Evolutionary conservation across 495 filamentous ascomycete genomes (phyloP), one percentile per base, ranked within the genome.

Genomic region (Pyronema omphalodes): DNA sequence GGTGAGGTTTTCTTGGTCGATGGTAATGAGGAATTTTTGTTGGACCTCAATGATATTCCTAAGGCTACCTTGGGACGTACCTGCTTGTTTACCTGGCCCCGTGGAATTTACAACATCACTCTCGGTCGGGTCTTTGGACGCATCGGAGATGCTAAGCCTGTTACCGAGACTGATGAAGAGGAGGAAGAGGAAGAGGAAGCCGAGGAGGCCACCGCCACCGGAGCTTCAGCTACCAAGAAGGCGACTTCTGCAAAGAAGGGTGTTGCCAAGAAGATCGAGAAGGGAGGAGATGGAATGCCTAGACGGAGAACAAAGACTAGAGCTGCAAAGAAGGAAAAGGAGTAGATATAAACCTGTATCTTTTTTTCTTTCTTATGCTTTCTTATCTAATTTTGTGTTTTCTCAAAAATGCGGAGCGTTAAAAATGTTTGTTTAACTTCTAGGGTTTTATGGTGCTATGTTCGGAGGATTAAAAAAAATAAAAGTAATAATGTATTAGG

Each of bases 1-100:
- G 91, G 91, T 6, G 86, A 93, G 64, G 91, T 98, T 19, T 98
- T 82, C 67, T 71, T 98, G 11, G 86, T 95, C 62, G 83, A 94
- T 6, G 93, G 91, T 37, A 76, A 84, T 23, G 75, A 73, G 9
- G 88, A 96, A 64, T 93, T 78, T 64, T 67, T 93, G 59, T 77
- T 98, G 49, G 88, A 96, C 62, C 76, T 94, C 48, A 67, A 76
- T 57, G 77, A 81, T 58, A 76, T 81, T 51, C 73, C 78, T 61
- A 71, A 51, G 6, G 83, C 86, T 0, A 80, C 76, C 6, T 58
- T 87, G 58, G 73, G 68, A 33, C 77, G 88, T 58, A 93, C 86
- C 0, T 75, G 82, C 48, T 63, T 89, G 34, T 76, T 76, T 63
- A 75, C 76, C 37, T 67, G 89, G 6, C 86, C 86, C 0, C 50